phyloP scores from a whole-genome alignment of 768 basidiomycete genomes.

The Lactarius hatsudake region DNA sequence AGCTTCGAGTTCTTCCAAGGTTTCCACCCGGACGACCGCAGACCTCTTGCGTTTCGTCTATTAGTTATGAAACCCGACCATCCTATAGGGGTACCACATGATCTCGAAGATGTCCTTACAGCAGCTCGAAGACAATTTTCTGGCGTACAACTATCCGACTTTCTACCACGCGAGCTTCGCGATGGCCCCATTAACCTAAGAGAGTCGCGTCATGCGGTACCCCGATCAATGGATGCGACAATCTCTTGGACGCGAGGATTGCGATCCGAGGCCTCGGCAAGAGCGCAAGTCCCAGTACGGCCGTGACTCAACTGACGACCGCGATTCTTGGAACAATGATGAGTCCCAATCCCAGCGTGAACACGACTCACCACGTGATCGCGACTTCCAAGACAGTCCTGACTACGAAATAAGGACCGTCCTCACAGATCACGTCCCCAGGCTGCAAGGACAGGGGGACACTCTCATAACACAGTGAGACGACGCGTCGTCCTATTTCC shows the following conservation, averaged over 20 bases:
- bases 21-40: background rate
- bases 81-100: background rate
- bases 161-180: background rate
- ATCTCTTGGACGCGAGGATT: background rate
- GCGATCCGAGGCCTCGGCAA: background rate
- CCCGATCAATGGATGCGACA: background rate
- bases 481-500: background rate
- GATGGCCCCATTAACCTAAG: background rate
- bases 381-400: no score
- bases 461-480: background rate
- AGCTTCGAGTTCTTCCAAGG: background rate
- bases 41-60: background rate
- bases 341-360: background rate
- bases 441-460: background rate
- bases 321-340: background rate
- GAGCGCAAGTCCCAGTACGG: background rate
- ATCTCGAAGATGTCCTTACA: background rate
- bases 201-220: background rate
- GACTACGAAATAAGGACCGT: background rate
- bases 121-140: background rate
- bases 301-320: background rate
- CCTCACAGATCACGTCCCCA: background rate
- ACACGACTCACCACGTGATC: background rate
- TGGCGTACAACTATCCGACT: background rate
- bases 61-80: background rate